These are phyloP conservation scores for Kokia cookei DNA, from an alignment of 441 rosid genomes.

Conservation along the genomic window DNA sequence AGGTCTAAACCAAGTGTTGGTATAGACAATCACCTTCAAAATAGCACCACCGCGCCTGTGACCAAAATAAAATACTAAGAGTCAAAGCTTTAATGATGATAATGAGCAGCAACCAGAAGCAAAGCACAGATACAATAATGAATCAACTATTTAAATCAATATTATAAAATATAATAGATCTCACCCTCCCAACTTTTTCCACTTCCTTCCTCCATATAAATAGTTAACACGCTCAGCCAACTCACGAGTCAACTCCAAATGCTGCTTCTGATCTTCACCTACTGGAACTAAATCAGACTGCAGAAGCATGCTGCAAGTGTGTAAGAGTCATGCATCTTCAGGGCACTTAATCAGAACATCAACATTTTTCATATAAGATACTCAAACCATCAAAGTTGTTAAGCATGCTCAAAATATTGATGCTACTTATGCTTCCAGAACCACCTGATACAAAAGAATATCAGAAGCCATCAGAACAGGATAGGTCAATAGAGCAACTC, in stretches of 20 bases:
- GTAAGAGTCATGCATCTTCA: conserved; percentile 37
- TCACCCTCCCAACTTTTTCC: conserved; percentile 97
- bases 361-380: conserved; percentile 6
- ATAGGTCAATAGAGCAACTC: conserved; percentile 78
- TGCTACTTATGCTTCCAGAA: not conserved
- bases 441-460: conserved; percentile 91
- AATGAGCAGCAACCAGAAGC: not conserved
- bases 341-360: conserved; percentile 16
- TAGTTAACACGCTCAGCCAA: conserved; percentile 75
- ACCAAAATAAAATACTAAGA: conserved; percentile 18
- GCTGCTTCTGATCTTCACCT: conserved; percentile 98
- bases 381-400: not conserved
- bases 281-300: conserved; percentile 95
- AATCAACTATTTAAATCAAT: not conserved
- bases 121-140: not conserved
- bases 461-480: conserved; percentile 93
- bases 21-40: conserved; percentile 57
- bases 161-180: not conserved
- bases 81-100: conserved; percentile 10
- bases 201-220: conserved; percentile 90
- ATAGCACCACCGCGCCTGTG: conserved; percentile 75
- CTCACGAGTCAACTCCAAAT: conserved; percentile 84
- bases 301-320: conserved; percentile 45
- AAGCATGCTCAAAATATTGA: not conserved
- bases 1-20: conserved; percentile 13